Evolutionary conservation across 768 basidiomycete species (phyloP).

Genomic region (Boletus subcaerulescens): DNA sequence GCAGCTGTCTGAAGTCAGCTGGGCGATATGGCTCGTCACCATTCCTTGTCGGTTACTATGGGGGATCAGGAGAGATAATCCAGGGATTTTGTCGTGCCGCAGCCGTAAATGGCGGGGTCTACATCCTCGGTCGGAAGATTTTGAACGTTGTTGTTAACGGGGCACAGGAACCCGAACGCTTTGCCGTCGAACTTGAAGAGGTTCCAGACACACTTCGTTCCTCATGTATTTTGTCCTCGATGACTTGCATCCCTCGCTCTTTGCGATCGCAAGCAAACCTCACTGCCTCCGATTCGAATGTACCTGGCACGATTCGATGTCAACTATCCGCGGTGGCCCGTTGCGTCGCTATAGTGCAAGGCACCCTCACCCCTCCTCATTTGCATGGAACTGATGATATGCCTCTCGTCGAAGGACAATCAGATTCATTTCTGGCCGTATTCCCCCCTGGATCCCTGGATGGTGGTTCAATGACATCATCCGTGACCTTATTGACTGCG

Average conservation of each 20-base stretch:
- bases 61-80: constrained; percentile 86
- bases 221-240: constrained; percentile 53
- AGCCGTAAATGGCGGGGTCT: constrained; percentile 75
- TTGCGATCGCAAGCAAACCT: constrained; percentile 24
- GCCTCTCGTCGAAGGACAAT: constrained; percentile 17
- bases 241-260: constrained; percentile 31
- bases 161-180: constrained; percentile 23
- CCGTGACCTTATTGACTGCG: constrained; percentile 62
- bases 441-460: constrained; percentile 67
- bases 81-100: constrained; percentile 89
- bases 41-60: constrained; percentile 94
- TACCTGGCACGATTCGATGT: not conserved
- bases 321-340: constrained; percentile 36
- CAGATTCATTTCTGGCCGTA: constrained; percentile 66
- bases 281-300: constrained; percentile 7
- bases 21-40: constrained; percentile 87
- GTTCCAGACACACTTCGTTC: constrained; percentile 58
- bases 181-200: constrained; percentile 52
- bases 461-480: constrained; percentile 43
- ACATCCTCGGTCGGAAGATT: constrained; percentile 58
- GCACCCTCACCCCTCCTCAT: constrained; percentile 23
- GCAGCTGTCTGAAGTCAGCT: constrained; percentile 68
- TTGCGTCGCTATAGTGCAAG: constrained; percentile 51
- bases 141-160: constrained; percentile 31
- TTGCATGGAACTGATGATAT: constrained; percentile 26